Conservation (phyloP, 129 eudicot species). For the Flaveria brownii region DNA sequence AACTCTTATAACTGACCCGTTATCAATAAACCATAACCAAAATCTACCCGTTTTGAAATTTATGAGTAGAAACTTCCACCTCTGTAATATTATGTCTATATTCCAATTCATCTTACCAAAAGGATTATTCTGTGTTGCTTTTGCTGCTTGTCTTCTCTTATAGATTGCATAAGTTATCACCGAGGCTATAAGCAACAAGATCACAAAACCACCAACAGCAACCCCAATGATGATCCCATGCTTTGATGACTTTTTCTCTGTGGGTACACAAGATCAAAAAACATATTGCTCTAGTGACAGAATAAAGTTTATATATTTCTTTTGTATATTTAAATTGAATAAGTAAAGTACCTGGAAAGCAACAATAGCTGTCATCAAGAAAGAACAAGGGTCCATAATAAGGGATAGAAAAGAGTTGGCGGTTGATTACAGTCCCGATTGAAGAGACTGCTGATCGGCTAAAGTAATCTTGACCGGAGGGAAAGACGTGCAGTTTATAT, state of each 20-base stretch:
- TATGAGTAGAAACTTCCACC: background rate
- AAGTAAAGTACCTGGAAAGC: constrained; percentile 60
- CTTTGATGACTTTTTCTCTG: constrained; percentile 51
- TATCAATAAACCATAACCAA: background rate
- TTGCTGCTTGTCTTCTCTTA: constrained; percentile 54
- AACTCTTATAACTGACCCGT: background rate
- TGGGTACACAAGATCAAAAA: constrained; percentile 16
- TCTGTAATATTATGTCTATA: background rate
- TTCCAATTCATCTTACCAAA: constrained; percentile 51
- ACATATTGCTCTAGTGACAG: constrained; percentile 7
- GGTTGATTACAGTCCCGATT: constrained; percentile 63
- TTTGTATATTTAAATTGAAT: background rate
- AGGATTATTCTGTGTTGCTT: constrained; percentile 51
- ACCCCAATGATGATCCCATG: constrained; percentile 62
- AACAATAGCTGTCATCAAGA: constrained; percentile 47
- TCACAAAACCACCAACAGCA: constrained; percentile 51
- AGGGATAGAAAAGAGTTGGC: constrained; percentile 48
- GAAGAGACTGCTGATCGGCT: constrained; percentile 51
- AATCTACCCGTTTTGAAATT: background rate
- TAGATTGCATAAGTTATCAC: constrained; percentile 58
- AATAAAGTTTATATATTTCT: background rate
- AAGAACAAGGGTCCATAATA: constrained; percentile 68
- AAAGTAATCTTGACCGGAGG: constrained; percentile 55
- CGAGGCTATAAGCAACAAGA: constrained; percentile 44
- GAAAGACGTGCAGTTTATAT: constrained; percentile 56